Percentiles rank a stretch among this genome's conserved stretches.
Conservation (phyloP, 768 basidiomycete genomes). For the Leccinum sublutescens region DNA sequence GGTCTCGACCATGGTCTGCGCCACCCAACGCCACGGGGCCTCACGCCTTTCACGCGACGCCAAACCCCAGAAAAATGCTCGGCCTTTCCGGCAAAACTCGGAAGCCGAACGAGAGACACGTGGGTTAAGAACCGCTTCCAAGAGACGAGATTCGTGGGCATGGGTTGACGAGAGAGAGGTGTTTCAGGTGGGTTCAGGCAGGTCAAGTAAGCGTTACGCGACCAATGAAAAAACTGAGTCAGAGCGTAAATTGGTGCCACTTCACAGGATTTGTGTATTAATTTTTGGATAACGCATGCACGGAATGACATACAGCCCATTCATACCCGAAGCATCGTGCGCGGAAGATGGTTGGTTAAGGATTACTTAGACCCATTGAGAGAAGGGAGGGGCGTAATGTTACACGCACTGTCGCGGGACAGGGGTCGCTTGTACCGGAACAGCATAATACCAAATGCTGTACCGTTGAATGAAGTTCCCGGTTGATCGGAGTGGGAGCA, state of each 20-base stretch:
- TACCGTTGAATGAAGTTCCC: neutral
- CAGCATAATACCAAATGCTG: conserved; percentile 1
- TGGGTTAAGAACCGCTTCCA: conserved; percentile 7
- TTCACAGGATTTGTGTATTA: conserved; percentile 20
- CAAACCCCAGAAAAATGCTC: conserved; percentile 21
- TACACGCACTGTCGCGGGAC: conserved; percentile 4
- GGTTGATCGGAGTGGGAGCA: conserved; percentile 17
- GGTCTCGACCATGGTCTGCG: conserved; percentile 26
- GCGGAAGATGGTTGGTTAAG: neutral
- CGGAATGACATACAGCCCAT: conserved; percentile 7
- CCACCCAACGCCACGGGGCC: conserved; percentile 23
- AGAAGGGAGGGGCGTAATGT: conserved; percentile 7
- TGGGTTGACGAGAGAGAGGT: conserved; percentile 2
- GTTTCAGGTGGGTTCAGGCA: conserved; percentile 10
- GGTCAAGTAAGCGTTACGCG: conserved; percentile 10
- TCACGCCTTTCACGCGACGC: conserved; percentile 16
- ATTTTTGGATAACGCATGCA: conserved; percentile 18
- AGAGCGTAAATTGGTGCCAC: conserved; percentile 1
- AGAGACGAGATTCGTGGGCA: neutral
- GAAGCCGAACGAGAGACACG: conserved; percentile 12
- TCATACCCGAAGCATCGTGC: conserved; percentile 28
- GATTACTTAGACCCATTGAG: neutral
- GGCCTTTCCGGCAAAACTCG: conserved; percentile 9
- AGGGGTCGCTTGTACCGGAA: neutral
- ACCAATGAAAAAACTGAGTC: conserved; percentile 3